Evolutionary conservation across 2,329 filamentous ascomycete species (phyloP).

Genomic region (Neoascochyta sp.): DNA sequence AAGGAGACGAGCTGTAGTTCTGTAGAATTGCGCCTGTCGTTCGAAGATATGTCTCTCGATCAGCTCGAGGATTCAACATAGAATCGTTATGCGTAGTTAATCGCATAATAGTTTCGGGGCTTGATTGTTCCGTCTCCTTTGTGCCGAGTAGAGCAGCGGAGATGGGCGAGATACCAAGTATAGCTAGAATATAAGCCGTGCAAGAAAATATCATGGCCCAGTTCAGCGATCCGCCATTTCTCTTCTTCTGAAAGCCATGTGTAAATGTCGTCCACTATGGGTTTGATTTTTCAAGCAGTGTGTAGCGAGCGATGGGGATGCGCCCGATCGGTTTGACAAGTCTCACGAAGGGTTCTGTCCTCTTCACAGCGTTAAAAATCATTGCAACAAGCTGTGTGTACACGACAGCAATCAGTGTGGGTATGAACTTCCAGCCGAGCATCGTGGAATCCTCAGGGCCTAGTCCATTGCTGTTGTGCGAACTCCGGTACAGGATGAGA

Average conservation of each 20-base stretch:
- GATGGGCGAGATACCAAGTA: constrained; percentile 13
- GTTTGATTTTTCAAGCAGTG: constrained; percentile 11
- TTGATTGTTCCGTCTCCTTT: constrained; percentile 12
- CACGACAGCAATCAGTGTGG: constrained; percentile 19
- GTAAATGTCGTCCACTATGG: constrained; percentile 6
- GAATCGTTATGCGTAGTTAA: constrained; percentile 1
- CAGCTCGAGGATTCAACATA: constrained; percentile 2
- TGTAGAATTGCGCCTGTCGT: constrained; percentile 9
- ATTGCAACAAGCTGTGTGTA: constrained; percentile 18
- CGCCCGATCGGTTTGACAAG: constrained; percentile 9
- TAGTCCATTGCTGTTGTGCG: too few relatives aligned
- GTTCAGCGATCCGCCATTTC: constrained; percentile 2
- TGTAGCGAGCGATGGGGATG: constrained; percentile 10
- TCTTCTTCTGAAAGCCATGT: constrained; percentile 6
- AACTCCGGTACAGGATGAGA: too few relatives aligned
- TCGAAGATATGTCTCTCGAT: constrained; percentile 13
- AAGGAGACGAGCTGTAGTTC: constrained; percentile 14
- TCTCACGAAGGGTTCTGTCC: constrained; percentile 18
- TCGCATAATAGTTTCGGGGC: constrained; percentile 4
- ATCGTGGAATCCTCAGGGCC: constrained; percentile 1
- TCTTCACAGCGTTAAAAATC: constrained; percentile 17
- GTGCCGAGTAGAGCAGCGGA: constrained; percentile 14
- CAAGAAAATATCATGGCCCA: constrained; percentile 9
- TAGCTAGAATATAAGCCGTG: constrained; percentile 7
- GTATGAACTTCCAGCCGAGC: constrained; percentile 22